Base-by-base conservation (phyloP, 2,329 filamentous ascomycete species). In the Phoma sp. region DNA sequence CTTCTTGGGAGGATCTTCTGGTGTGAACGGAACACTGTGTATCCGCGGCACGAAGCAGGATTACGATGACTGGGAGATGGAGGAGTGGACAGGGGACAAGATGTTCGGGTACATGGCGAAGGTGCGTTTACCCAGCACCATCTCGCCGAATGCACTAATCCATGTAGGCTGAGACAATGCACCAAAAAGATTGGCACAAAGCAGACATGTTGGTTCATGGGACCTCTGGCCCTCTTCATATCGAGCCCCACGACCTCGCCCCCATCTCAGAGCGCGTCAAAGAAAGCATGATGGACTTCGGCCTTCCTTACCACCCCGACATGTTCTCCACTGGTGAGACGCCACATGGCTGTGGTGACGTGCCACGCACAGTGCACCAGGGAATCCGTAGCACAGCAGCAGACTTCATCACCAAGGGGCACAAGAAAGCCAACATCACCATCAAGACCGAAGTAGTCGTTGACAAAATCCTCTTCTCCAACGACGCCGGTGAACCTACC, bases 21-120 rank as follows among this genome's bases (percentile, higher is more conserved):
- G 80, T 5, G 74, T 77, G 10, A 83, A 83, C 53, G 81, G 80
- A 2, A 82, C 80, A 1, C 62, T 83, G 3, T 80, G 78, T 47
- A 76, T 83, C 25, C 76, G 80, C 4, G 80, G 80, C 22, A 74
- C 72, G 8, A 80, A 77, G 62, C 79, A 82, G 39, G 75, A 77
- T 53, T 78, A 80, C 18, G 82, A 86, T 67, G 82, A 86, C 52
- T 85, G 84, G 84, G 77, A 69, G 2, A 58, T 82, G 49, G 79
- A 75, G 32, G 83, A 81, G 2, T 84, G 84, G 83, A 80, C 76
- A 49, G 82, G 84, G 4, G 79, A 82, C 4, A 82, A 86, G 22
- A 79, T 86, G 58, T 86, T 83, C 55, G 72, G 69, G 10, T 83
- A 81, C 47, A 86, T 86, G 79, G 77, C 71, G 44, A 85, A 84